Conservation (phyloP, 2,329 filamentous ascomycete genomes). For the Pseudogymnoascus destructans region DNA sequence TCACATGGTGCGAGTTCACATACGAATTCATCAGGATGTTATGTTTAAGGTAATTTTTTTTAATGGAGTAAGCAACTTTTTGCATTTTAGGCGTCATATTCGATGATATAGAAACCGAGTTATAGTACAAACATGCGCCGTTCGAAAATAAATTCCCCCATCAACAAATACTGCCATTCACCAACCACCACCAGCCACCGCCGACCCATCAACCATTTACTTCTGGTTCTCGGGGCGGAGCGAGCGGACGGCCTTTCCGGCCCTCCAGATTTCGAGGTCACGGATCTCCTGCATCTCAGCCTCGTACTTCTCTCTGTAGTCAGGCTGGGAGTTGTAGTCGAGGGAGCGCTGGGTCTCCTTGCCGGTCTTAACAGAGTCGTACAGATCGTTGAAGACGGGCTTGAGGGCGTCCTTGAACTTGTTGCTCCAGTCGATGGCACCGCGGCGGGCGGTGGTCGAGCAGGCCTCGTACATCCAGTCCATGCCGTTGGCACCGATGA, state of each 20-base stretch:
- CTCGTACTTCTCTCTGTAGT: constrained; percentile 97
- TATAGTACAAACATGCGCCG: constrained; percentile 26
- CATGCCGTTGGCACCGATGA: constrained; percentile 97
- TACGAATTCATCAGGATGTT: background rate
- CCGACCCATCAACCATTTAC: constrained; percentile 27
- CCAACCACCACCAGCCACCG: constrained; percentile 13
- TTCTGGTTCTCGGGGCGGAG: constrained; percentile 82
- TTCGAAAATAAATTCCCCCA: constrained; percentile 10
- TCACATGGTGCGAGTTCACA: background rate
- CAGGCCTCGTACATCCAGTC: constrained; percentile 99
- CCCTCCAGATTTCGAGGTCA: constrained; percentile 96
- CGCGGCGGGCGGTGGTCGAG: constrained; percentile 95
- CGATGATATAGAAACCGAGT: constrained; percentile 15
- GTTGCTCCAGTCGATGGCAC: constrained; percentile 97
- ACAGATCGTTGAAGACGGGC: constrained; percentile 96
- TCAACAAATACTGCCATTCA: constrained; percentile 12
- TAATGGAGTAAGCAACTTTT: constrained; percentile 21
- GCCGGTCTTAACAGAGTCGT: constrained; percentile 83
- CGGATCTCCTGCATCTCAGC: constrained; percentile 98
- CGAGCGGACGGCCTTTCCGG: constrained; percentile 88
- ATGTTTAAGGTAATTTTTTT: background rate
- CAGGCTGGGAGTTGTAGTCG: constrained; percentile 88
- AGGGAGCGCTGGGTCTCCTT: constrained; percentile 92
- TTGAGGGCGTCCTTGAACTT: constrained; percentile 97
- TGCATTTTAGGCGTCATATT: constrained; percentile 21